A percentile compares a stretch with the other conserved stretches of the same genome.
Evolutionary conservation across 2,329 filamentous ascomycete species (phyloP).

Genomic region (Pleurostoma richardsiae): DNA sequence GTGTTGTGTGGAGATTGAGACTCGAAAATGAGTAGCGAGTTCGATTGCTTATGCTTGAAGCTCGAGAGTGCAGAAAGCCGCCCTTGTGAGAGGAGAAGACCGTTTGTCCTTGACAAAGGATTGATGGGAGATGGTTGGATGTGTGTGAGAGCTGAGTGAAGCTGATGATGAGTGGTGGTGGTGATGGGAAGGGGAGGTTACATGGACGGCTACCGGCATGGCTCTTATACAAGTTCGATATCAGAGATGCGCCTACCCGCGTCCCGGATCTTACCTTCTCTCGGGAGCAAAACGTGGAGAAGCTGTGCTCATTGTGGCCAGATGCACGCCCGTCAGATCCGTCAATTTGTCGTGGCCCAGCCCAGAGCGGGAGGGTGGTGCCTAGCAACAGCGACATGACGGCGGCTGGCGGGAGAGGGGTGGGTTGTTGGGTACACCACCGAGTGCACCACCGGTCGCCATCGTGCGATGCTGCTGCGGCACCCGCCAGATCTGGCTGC

Average conservation of each 20-base stretch:
- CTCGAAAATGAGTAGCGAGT: background rate
- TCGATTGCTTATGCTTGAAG: no score
- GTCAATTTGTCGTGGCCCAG: background rate
- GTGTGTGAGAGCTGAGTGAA: background rate
- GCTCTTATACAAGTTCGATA: background rate
- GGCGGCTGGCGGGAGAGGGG: no score
- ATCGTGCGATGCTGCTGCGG: background rate
- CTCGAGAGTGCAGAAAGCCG: background rate
- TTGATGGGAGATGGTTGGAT: background rate
- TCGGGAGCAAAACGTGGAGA: background rate
- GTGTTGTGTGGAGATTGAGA: constrained; percentile 4
- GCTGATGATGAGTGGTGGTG: background rate
- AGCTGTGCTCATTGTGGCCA: background rate
- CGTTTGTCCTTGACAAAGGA: background rate
- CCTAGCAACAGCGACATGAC: no score
- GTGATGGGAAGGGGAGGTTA: background rate
- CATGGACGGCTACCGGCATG: background rate
- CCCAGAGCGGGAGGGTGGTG: background rate
- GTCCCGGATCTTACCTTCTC: background rate
- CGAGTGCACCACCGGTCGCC: background rate
- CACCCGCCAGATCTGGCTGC: background rate
- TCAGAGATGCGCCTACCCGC: background rate
- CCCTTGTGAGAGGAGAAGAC: background rate
- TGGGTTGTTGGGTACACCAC: no score
- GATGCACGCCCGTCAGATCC: background rate